Evolutionary conservation across 352 stramenopile genomes (phyloP).

Genomic region (Thraustotheca clavata): DNA sequence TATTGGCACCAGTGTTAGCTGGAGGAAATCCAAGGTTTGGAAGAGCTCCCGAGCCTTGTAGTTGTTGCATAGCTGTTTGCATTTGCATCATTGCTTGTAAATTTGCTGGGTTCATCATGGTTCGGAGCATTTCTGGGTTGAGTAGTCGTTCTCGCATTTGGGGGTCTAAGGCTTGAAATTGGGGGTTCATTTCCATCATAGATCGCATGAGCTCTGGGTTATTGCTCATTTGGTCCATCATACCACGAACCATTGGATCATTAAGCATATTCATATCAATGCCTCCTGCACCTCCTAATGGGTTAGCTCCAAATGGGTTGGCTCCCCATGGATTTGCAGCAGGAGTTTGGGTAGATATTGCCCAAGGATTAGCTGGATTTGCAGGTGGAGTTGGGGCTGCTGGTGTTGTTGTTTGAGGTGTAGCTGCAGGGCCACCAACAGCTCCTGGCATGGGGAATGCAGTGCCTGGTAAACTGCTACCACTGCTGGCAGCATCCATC

Average conservation of each 20-base stretch:
- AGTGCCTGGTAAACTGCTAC: constrained; percentile 26
- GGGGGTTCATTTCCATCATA: constrained; percentile 87
- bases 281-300: constrained; percentile 14
- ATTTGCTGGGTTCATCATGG: constrained; percentile 86
- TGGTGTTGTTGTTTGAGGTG: constrained; percentile 22
- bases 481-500: constrained; percentile 83
- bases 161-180: constrained; percentile 84
- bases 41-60: constrained; percentile 58
- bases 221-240: constrained; percentile 70
- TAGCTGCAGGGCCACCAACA: constrained; percentile 30
- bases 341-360: constrained; percentile 17
- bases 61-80: constrained; percentile 81
- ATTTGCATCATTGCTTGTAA: constrained; percentile 89
- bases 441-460: constrained; percentile 83
- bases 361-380: constrained; percentile 52
- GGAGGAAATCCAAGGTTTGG: constrained; percentile 11
- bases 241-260: constrained; percentile 78
- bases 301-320: neutral
- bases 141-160: constrained; percentile 85
- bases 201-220: constrained; percentile 72
- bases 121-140: constrained; percentile 77
- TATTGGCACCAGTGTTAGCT: neutral
- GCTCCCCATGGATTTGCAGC: constrained; percentile 61
- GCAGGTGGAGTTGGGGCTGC: constrained; percentile 23
- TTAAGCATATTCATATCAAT: constrained; percentile 66